phyloP scores from a whole-genome alignment of 805 yeast genomes.

The Clavispora fructus region DNA sequence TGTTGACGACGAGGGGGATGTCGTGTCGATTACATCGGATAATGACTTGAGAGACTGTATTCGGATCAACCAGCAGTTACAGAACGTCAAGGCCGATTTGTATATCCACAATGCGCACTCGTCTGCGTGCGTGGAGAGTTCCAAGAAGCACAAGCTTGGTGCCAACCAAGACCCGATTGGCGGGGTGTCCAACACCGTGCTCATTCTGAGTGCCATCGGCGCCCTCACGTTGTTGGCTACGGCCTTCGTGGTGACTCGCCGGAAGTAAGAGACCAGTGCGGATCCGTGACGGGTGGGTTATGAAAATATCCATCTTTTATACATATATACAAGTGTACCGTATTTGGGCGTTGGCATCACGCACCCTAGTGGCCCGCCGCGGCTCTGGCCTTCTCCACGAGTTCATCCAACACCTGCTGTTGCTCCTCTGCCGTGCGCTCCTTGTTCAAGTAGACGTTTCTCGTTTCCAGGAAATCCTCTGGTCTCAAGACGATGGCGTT shows the following conservation, averaged over 20 bases:
- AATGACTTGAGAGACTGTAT: conserved; percentile 73
- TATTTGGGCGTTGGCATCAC: background rate
- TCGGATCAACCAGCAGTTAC: conserved; percentile 43
- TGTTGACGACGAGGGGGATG: conserved; percentile 79
- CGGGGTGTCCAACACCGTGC: conserved; percentile 55
- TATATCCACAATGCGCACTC: conserved; percentile 65
- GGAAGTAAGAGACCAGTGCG: background rate
- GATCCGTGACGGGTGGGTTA: background rate
- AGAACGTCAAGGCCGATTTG: conserved; percentile 62
- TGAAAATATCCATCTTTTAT: background rate
- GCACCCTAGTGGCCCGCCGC: conserved; percentile 17
- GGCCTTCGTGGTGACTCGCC: background rate
- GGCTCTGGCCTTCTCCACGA: conserved; percentile 41
- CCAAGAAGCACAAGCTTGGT: conserved; percentile 12
- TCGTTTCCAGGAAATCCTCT: conserved; percentile 46
- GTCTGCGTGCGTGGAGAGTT: conserved; percentile 21
- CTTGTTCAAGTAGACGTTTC: conserved; percentile 52
- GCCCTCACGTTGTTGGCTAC: conserved; percentile 45
- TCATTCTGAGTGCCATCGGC: conserved; percentile 61
- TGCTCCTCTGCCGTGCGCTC: conserved; percentile 45
- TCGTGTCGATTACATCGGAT: conserved; percentile 70
- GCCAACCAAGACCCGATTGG: conserved; percentile 22
- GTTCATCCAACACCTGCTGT: conserved; percentile 39
- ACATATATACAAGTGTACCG: conserved; percentile 5
- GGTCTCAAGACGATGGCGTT: conserved; percentile 61